Base-by-base conservation (phyloP, 2,329 filamentous ascomycete species). In the Fusarium albidum region DNA sequence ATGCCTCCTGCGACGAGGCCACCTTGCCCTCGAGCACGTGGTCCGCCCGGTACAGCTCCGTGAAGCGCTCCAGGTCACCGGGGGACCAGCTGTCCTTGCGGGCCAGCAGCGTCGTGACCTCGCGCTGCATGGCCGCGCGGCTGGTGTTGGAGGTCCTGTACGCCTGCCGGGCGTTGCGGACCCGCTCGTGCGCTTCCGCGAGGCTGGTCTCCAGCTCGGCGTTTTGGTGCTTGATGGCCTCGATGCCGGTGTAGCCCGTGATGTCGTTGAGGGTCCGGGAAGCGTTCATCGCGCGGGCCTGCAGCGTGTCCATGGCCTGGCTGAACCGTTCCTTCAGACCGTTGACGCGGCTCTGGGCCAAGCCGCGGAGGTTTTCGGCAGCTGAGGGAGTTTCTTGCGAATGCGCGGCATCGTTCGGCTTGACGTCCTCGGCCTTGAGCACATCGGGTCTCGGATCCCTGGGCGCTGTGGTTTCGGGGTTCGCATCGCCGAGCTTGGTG, bases 81-180 rank as follows among this genome's bases (percentile, higher is more conserved):
- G 93, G 87, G 1, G 87, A 87, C 95, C 95, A 99, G 14, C 88
- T 89, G 73, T 96, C 92, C 75, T 99, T 98, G 52, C 95, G 86
- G 57, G 96, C 94, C 8, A 99, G 84, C 18, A 99, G 83, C 17
- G 92, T 91, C 39, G 96, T 97, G 32, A 98, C 93, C 78, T 99
- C 95, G 64, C 95, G 91, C 76, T 98, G 94, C 1, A 93, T 96
- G 13, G 88, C 79, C n/a, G 91, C 89, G 63, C 96, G 90, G 63
- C 89, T 87, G 49, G 88, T 82, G 61, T 95, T 93, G 27, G 92
- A 91, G n/a, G 86, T 81, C 66, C 94, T 90, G 79, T 98, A 96
- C 41, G 82, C 81, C 42, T 83, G 79, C 58, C 95, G 92, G 14
- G 91, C 86, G 28, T 81, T 76, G 55, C 88, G 87, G 45, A 98